Percentiles rank a stretch among this genome's conserved stretches.
phyloP scores from a whole-genome alignment of 2,329 filamentous ascomycete species.

The Fusarium sp. region DNA sequence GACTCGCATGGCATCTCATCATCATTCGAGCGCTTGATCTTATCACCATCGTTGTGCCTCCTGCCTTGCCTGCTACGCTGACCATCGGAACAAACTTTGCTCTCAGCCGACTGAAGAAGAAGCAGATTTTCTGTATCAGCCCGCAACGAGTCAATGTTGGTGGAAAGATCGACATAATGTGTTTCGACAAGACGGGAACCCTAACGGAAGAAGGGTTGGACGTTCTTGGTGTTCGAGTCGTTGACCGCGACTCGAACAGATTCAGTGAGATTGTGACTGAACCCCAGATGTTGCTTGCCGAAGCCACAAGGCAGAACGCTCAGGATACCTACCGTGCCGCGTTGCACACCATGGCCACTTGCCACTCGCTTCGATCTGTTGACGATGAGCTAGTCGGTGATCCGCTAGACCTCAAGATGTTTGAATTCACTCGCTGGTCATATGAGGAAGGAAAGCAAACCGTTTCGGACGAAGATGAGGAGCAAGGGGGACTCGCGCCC shows the following conservation, averaged over 20 bases:
- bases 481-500: constrained; percentile 82
- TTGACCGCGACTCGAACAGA: constrained; percentile 69
- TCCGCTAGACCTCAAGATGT: constrained; percentile 97
- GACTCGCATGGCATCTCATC: constrained; percentile 89
- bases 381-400: constrained; percentile 93
- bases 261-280: constrained; percentile 84
- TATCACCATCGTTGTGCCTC: constrained; percentile 97
- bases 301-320: constrained; percentile 47
- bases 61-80: constrained; percentile 91
- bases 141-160: constrained; percentile 97
- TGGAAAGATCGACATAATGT: constrained; percentile 95
- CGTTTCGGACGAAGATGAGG: constrained; percentile 76
- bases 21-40: constrained; percentile 92
- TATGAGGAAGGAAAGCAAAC: constrained; percentile 89
- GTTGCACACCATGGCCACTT: constrained; percentile 96
- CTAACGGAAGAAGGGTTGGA: constrained; percentile 96
- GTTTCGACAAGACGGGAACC: constrained; percentile 99
- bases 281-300: constrained; percentile 69
- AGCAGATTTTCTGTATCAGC: constrained; percentile 97
- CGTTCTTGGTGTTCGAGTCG: constrained; percentile 87
- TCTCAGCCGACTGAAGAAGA: constrained; percentile 84
- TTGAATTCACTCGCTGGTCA: constrained; percentile 93
- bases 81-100: constrained; percentile 98
- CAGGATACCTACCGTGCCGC: constrained; percentile 68
- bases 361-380: constrained; percentile 88